phyloP scores from a whole-genome alignment of 2,329 filamentous ascomycete species.

The Neonectria hederae region DNA sequence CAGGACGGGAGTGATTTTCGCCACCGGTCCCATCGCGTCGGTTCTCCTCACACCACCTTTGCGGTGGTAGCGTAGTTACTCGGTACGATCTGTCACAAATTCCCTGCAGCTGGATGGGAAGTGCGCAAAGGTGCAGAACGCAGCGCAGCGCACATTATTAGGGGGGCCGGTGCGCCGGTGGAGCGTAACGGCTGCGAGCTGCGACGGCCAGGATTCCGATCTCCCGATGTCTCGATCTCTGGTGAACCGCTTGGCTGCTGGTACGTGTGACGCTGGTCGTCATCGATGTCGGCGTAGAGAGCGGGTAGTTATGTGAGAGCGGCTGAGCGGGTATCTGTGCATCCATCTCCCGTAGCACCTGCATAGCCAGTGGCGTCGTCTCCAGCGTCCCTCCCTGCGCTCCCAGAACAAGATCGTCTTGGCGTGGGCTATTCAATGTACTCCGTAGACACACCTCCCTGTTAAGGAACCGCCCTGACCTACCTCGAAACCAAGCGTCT shows the following conservation, averaged over 20 bases:
- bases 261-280: not conserved
- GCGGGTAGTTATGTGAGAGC: not conserved
- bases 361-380: not conserved
- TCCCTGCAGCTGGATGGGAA: constrained; percentile 3
- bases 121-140: constrained; percentile 12
- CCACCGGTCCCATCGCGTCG: constrained; percentile 9
- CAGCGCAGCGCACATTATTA: constrained; percentile 1
- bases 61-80: not conserved
- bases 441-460: not conserved
- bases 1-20: constrained; percentile 7
- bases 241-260: not conserved
- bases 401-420: not conserved
- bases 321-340: not conserved
- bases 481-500: not conserved
- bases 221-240: not conserved
- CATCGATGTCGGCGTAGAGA: not conserved
- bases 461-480: not conserved
- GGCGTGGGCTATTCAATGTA: not conserved
- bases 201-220: not conserved
- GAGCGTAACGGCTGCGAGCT: not conserved
- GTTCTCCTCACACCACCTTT: constrained; percentile 16
- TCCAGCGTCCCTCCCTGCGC: not conserved
- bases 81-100: constrained; percentile 12
- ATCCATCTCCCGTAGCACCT: not conserved
- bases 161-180: not conserved